A percentile compares a stretch with the other conserved stretches of the same genome.
phyloP scores from a whole-genome alignment of 495 filamentous ascomycete genomes.

The Cercophora sp. region DNA sequence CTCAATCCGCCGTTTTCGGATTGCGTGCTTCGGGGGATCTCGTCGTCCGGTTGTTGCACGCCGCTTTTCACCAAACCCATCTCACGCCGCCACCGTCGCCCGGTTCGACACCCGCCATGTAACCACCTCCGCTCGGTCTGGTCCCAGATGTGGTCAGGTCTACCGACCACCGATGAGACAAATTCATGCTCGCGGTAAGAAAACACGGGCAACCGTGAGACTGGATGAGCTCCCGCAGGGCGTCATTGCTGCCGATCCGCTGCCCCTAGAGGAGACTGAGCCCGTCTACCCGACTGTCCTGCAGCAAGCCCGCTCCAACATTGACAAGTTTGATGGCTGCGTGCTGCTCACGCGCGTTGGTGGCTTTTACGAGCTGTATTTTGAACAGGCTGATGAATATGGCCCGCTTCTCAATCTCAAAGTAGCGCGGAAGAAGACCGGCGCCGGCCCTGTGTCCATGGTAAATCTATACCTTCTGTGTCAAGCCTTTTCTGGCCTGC shows the following conservation, averaged over 20 bases:
- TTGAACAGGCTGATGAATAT: conserved; percentile 85
- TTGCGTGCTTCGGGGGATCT: conserved; percentile 21
- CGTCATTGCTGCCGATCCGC: conserved; percentile 29
- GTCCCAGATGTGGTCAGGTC: not conserved
- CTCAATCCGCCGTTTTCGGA: conserved; percentile 22
- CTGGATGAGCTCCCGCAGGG: conserved; percentile 67
- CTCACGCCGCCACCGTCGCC: conserved; percentile 24
- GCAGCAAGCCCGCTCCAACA: conserved; percentile 84
- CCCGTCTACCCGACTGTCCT: conserved; percentile 80
- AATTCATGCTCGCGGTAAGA: conserved; percentile 30
- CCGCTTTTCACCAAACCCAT: conserved; percentile 8
- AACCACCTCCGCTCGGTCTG: conserved; percentile 15
- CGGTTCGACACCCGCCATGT: conserved; percentile 17
- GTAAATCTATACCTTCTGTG: conserved; percentile 36
- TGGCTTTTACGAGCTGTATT: conserved; percentile 95
- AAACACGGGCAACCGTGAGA: conserved; percentile 51
- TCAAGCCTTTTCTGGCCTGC: not conserved
- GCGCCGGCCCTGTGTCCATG: conserved; percentile 73
- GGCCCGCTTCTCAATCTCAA: conserved; percentile 86
- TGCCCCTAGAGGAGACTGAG: conserved; percentile 37
- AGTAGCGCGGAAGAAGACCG: conserved; percentile 73
- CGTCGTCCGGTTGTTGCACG: too few species aligned
- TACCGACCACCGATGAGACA: not conserved
- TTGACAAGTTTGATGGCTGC: conserved; percentile 84
- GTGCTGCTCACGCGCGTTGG: conserved; percentile 88